phyloP scores from a whole-genome alignment of 345 rosid genomes.

The Jatropha curcas region DNA sequence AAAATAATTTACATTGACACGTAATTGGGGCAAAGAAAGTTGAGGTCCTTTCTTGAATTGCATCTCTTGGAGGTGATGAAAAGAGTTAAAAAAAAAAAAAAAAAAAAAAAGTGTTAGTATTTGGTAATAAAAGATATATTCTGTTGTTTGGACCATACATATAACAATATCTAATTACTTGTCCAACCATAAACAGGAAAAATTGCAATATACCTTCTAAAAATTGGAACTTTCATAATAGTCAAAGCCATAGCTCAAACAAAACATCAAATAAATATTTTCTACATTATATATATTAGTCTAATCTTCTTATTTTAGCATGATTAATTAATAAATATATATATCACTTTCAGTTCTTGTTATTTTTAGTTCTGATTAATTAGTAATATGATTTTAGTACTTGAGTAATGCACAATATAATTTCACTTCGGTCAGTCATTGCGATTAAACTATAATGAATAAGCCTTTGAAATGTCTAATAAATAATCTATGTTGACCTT shows the following conservation, averaged over 20 bases:
- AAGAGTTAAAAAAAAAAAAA: too few species aligned
- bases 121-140: constrained; percentile 1
- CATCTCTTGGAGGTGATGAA: constrained; percentile 10
- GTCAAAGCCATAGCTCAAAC: neutral
- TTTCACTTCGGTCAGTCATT: neutral
- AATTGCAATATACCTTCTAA: too few species aligned
- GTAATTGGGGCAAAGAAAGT: constrained; percentile 1
- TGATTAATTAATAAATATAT: too few species aligned
- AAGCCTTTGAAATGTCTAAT: neutral
- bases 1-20: neutral
- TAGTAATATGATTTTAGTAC: neutral
- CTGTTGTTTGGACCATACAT: neutral
- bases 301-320: neutral
- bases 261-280: neutral
- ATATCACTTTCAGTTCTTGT: neutral
- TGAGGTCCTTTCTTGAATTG: constrained; percentile 11
- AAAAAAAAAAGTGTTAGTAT: constrained; percentile 11
- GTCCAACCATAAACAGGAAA: neutral
- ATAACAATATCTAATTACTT: neutral
- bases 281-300: neutral
- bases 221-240: neutral
- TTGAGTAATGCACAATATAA: neutral
- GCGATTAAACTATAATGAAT: neutral
- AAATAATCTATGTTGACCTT: neutral
- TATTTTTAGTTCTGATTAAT: neutral